A percentile compares a stretch with the other conserved stretches of the same genome.
Evolutionary conservation across 768 basidiomycete species (phyloP).

Genomic region (Lepiota venenata): DNA sequence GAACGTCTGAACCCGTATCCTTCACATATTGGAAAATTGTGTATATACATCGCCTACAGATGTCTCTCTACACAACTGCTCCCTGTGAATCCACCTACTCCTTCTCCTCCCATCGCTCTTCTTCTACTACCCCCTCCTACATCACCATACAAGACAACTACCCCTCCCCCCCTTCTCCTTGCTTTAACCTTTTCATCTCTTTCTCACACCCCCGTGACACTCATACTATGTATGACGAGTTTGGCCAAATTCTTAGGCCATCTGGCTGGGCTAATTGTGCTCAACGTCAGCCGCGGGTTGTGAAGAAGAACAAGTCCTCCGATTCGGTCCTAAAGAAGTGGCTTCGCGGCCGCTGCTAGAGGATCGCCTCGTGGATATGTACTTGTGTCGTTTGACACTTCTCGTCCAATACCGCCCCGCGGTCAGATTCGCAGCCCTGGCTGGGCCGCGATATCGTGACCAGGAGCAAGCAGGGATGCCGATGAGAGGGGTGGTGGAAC

Average conservation of each 20-base stretch:
- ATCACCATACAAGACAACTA: not conserved
- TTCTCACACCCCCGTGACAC: constrained; percentile 13
- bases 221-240: constrained; percentile 13
- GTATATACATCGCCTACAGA: not conserved
- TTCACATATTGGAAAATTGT: not conserved
- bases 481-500: too few species aligned
- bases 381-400: too few species aligned
- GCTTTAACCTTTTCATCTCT: constrained; percentile 12
- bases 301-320: constrained; percentile 5
- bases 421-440: too few species aligned
- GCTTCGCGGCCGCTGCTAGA: constrained; percentile 11
- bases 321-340: constrained; percentile 12
- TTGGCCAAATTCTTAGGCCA: constrained; percentile 9
- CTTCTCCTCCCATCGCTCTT: not conserved
- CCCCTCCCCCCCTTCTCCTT: constrained; percentile 3
- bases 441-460: too few species aligned
- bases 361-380: too few species aligned
- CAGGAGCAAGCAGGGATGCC: too few species aligned
- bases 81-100: constrained; percentile 1
- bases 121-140: constrained; percentile 8
- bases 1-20: too few species aligned
- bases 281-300: not conserved
- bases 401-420: too few species aligned
- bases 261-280: not conserved
- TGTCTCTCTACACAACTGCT: constrained; percentile 7